Base-by-base conservation (phyloP, 148 eudicot species). In the Talinum fruticosum region DNA sequence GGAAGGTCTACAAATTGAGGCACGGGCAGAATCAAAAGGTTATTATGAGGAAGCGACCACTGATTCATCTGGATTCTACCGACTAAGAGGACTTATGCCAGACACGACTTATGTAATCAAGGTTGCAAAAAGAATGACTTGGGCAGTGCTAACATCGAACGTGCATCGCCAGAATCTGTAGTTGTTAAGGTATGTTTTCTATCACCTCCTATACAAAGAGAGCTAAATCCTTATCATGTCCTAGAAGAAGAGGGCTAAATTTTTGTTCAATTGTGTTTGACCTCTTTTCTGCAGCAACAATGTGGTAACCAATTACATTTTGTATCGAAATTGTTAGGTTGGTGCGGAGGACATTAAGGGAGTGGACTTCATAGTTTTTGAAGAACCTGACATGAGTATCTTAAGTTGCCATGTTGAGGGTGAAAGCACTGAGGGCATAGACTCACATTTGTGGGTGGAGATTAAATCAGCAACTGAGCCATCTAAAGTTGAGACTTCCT, bases 11-110 rank as follows among this genome's bases (percentile, higher is more conserved):
- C 75, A 92, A 74, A 82, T 96, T 62, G 99, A 96, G 88, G 99
- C 99, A 72, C 87, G 93, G 30, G 90, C 99, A 3, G 97, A 91
- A 76, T 82, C 90, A 28, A 82, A 90, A 86, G 98, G 99, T 75
- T 90, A 87, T 80, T 93, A 91, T 83, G 99, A 93, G 86, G 99
- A 96, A 81, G 83, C 99, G n/a, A 78, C 91, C 34, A 89, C 93
- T 73, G 97, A 96, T 88, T 84, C 93, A 72, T 91, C 91, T 38
- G 99, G 99, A 76, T 83, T 83, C 80, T 96, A 90, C 81, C 95
- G 98, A 47, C 81, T 96, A 74, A 88, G 99, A 66, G 99, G 99
- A 76, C 97, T 96, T 78, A 88, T 84, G 34, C 99, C 99, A 47
- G 92, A 91, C 82, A 87, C 97, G 34, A 86, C 86, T 21, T 96